Evolutionary conservation across 2,329 filamentous ascomycete species (phyloP).

Genomic region (Exophiala sideris): DNA sequence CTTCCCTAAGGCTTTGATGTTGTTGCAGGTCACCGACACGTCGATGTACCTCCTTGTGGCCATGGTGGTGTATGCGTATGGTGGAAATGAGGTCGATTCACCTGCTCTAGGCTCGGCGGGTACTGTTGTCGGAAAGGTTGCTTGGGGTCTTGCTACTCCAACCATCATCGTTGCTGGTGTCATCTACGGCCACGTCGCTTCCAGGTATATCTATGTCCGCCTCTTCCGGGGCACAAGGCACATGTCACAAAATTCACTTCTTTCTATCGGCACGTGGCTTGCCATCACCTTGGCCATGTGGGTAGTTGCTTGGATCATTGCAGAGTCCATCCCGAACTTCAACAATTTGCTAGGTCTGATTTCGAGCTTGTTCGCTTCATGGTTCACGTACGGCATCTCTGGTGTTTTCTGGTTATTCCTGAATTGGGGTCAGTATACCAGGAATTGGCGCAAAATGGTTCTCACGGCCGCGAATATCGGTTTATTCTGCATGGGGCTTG

Average conservation of each 20-base stretch:
- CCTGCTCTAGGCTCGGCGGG: slow-evolving; percentile 65
- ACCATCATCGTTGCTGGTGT: slow-evolving; percentile 70
- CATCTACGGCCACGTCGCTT: slow-evolving; percentile 65
- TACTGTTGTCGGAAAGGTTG: slow-evolving; percentile 56
- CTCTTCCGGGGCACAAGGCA: slow-evolving; percentile 60
- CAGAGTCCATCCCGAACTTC: slow-evolving; percentile 68
- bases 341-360: slow-evolving; percentile 64
- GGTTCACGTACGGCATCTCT: slow-evolving; percentile 56
- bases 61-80: slow-evolving; percentile 65
- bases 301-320: slow-evolving; percentile 64
- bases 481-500: slow-evolving; percentile 16
- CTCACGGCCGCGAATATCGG: slow-evolving; percentile 25
- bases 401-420: slow-evolving; percentile 38
- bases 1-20: slow-evolving; percentile 60
- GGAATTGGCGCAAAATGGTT: slow-evolving; percentile 31
- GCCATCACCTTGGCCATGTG: slow-evolving; percentile 55
- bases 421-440: slow-evolving; percentile 34
- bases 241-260: slow-evolving; percentile 49
- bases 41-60: slow-evolving; percentile 64
- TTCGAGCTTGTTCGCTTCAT: slow-evolving; percentile 61
- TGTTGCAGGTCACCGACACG: slow-evolving; percentile 59
- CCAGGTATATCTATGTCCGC: slow-evolving; percentile 64
- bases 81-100: slow-evolving; percentile 58
- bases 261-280: slow-evolving; percentile 58
- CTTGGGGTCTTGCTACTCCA: slow-evolving; percentile 66